Evolutionary conservation across 2,329 filamentous ascomycete species (phyloP).

Genomic region (Diplodia intermedia): DNA sequence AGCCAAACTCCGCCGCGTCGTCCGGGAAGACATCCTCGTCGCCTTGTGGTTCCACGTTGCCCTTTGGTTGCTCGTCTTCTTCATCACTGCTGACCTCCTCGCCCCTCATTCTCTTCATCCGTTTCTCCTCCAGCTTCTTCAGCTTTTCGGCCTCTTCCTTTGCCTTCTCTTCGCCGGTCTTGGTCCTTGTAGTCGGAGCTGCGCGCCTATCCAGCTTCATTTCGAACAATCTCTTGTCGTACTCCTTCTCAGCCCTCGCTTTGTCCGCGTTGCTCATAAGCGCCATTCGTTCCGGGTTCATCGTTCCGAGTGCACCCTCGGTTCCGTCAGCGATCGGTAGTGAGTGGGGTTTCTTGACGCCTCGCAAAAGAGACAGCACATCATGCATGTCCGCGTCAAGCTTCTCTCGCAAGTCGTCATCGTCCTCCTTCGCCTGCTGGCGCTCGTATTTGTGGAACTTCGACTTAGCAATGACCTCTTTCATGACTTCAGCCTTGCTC

Average conservation of each 20-base stretch:
- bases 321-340: constrained; percentile 49
- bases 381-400: constrained; percentile 83
- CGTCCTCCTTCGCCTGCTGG: constrained; percentile 89
- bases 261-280: constrained; percentile 67
- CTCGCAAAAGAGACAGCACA: constrained; percentile 74
- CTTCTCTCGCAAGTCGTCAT: constrained; percentile 83
- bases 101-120: constrained; percentile 85
- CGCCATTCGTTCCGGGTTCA: constrained; percentile 68
- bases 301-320: constrained; percentile 47
- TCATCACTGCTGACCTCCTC: constrained; percentile 76
- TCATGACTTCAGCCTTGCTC: constrained; percentile 95
- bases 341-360: constrained; percentile 59
- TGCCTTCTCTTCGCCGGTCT: constrained; percentile 86
- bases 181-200: constrained; percentile 83
- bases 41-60: constrained; percentile 41
- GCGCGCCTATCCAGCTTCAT: constrained; percentile 85
- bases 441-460: constrained; percentile 95
- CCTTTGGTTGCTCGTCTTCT: constrained; percentile 57
- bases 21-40: constrained; percentile 50
- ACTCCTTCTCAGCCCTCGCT: constrained; percentile 77
- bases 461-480: constrained; percentile 96
- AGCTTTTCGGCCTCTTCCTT: constrained; percentile 78
- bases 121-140: constrained; percentile 81
- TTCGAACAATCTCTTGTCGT: constrained; percentile 82
- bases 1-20: constrained; percentile 67